These are phyloP conservation scores for Pogostemon cablin DNA, from an alignment of 257 asterid genomes.

Conservation along the genomic window DNA sequence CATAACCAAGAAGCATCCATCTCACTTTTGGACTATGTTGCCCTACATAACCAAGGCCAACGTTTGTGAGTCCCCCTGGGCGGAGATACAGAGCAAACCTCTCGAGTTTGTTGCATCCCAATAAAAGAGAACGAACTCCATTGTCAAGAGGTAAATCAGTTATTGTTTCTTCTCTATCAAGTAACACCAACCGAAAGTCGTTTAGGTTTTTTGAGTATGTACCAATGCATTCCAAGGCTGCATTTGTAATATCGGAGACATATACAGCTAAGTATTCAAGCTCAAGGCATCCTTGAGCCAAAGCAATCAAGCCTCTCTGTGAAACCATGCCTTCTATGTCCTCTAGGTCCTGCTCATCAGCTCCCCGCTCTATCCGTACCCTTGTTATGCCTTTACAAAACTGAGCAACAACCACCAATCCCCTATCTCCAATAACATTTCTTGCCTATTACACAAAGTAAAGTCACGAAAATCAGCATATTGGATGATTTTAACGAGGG, in stretches of 20 bases:
- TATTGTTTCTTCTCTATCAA: constrained; percentile 60
- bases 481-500: neutral
- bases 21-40: constrained; percentile 64
- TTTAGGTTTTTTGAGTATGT: constrained; percentile 52
- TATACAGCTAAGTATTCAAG: constrained; percentile 50
- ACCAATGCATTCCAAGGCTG: constrained; percentile 63
- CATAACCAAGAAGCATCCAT: constrained; percentile 93
- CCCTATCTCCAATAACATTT: constrained; percentile 85
- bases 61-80: constrained; percentile 70
- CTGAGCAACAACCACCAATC: constrained; percentile 70
- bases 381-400: constrained; percentile 52
- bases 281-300: constrained; percentile 54
- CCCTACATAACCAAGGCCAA: constrained; percentile 76
- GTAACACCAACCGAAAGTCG: constrained; percentile 80
- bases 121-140: constrained; percentile 69
- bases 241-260: constrained; percentile 54
- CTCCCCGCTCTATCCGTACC: constrained; percentile 56
- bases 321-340: constrained; percentile 56
- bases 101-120: constrained; percentile 63
- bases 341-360: constrained; percentile 51
- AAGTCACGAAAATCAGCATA: neutral
- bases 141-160: constrained; percentile 80
- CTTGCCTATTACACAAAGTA: constrained; percentile 46
- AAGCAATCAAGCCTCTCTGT: constrained; percentile 48
- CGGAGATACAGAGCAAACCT: constrained; percentile 83